Evolutionary conservation across 805 yeast genomes (phyloP), one percentile per base, ranked within the genome.

Genomic region (Geotrichum ghanense): DNA sequence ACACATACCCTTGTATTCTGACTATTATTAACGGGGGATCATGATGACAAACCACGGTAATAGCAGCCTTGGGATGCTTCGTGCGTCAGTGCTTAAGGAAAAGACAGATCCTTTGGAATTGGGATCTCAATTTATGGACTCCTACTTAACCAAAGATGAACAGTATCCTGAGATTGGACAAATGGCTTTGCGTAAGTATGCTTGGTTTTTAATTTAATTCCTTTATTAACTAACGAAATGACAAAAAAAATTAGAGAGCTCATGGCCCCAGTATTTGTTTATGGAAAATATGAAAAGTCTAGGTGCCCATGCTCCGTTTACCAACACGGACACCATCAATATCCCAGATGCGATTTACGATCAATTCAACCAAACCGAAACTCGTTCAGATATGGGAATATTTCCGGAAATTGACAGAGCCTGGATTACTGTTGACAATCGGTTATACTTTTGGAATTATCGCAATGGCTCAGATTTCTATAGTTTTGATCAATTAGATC

Each of bases 371-470:
- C 72, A 31, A 43, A 73, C 84, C 3, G 80, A 83, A 56, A 73
- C 78, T 45, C 72, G 72, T 43, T 78, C 88, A 34, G 78, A 80
- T 49, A 80, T 85, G 78, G 98, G 98, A 12, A 66, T 88, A 22
- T 79, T 92, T 53, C 76, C 89, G 0, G 88, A 83, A 48, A 73
- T 92, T 24, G 75, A 78, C 51, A 76, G 95, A 49, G 78, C 89
- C 12, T 92, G 97, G 96, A 73, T 90, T 25, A 78, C 83, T 2
- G 76, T 81, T 25, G 97, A 87, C 58, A 81, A 82, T 60, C 82
- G 83, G 56, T 69, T 90, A 56, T 75, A 83, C 26, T 71, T 94
- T 21, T 92, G 97, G 97, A 82, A 88, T 61, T 78, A 81, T 58
- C 57, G 66, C 6, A 75, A 74, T 48, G 71, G 78, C 10, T 72